These are phyloP conservation scores for Marchantia polymorpha DNA, from an alignment of 225 moss, liverwort and hornwort genomes.

Conservation along the genomic window DNA sequence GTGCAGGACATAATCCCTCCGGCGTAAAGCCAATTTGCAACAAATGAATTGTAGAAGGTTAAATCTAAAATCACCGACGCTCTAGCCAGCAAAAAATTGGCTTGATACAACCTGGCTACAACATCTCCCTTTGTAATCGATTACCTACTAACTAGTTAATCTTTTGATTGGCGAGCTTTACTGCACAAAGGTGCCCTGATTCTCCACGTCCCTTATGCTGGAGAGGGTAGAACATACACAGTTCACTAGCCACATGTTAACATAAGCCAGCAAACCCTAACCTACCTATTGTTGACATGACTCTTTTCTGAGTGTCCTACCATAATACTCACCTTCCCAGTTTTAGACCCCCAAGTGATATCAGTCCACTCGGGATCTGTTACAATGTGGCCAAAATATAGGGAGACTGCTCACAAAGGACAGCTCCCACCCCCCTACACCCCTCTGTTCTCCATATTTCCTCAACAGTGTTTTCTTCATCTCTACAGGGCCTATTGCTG, in stretches of 20 bases:
- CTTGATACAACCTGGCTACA: conserved; percentile 97
- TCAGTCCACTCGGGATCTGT: conserved; percentile 32
- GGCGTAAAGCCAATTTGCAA: conserved; percentile 72
- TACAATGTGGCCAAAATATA: conserved; percentile 40
- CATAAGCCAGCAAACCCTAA: conserved; percentile 34
- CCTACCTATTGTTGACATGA: conserved; percentile 34
- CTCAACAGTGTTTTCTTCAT: conserved; percentile 25
- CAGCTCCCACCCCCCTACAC: conserved; percentile 23
- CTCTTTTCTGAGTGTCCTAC: conserved; percentile 24
- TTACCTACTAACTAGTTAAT: conserved; percentile 47
- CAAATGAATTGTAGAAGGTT: conserved; percentile 73
- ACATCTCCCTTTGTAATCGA: conserved; percentile 47
- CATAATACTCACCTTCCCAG: conserved; percentile 29
- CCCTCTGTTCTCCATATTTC: conserved; percentile 28
- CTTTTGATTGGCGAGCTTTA: conserved; percentile 49
- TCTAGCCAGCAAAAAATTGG: conserved; percentile 93
- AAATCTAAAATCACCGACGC: conserved; percentile 62
- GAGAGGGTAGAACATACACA: conserved; percentile 38
- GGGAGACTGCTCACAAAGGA: conserved; percentile 26
- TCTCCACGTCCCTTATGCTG: conserved; percentile 33
- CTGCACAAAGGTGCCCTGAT: conserved; percentile 53
- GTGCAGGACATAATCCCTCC: conserved; percentile 79
- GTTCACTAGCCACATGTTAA: conserved; percentile 30
- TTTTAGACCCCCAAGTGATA: conserved; percentile 21
- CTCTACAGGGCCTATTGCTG: conserved; percentile 41